phyloP scores from a whole-genome alignment of 768 basidiomycete genomes.

The Tricholoma matsutake region DNA sequence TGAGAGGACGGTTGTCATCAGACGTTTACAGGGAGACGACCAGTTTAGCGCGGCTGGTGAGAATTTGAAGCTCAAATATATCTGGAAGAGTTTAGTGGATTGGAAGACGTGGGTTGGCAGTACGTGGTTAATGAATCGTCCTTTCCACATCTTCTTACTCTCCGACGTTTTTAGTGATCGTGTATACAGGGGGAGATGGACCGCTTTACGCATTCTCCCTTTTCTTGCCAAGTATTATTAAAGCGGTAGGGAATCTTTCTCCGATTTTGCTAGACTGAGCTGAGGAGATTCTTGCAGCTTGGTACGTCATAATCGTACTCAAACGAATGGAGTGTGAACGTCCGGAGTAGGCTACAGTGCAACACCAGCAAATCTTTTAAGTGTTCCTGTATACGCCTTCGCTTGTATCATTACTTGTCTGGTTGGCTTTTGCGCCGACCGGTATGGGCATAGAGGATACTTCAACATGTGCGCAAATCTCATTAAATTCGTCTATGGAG shows the following conservation, averaged over 20 bases:
- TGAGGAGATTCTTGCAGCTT: slow-evolving; percentile 28
- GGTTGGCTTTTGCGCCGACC: slow-evolving; percentile 64
- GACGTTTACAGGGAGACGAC: slow-evolving; percentile 61
- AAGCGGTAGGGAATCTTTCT: slow-evolving; percentile 40
- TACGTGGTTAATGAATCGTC: slow-evolving; percentile 20
- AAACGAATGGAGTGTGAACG: slow-evolving; percentile 1
- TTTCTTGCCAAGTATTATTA: slow-evolving; percentile 79
- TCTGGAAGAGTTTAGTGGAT: slow-evolving; percentile 57
- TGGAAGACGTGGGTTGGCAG: slow-evolving; percentile 72
- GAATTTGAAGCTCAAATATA: slow-evolving; percentile 51
- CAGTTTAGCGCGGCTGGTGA: slow-evolving; percentile 77
- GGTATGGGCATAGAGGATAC: slow-evolving; percentile 54
- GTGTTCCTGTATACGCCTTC: slow-evolving; percentile 71
- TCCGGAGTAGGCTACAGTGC: slow-evolving; percentile 51
- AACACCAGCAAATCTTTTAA: slow-evolving; percentile 71
- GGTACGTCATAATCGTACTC: slow-evolving; percentile 27
- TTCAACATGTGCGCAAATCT: slow-evolving; percentile 54
- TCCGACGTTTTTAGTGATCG: slow-evolving; percentile 38
- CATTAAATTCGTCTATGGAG: not conserved
- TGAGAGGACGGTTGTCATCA: slow-evolving; percentile 64
- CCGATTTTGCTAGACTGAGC: not conserved
- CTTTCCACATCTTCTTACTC: not conserved
- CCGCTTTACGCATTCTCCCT: slow-evolving; percentile 76
- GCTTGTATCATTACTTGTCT: slow-evolving; percentile 65
- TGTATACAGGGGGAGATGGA: slow-evolving; percentile 56